Evolutionary conservation across 352 stramenopile genomes (phyloP).

Genomic region (Phytophthora megakarya): DNA sequence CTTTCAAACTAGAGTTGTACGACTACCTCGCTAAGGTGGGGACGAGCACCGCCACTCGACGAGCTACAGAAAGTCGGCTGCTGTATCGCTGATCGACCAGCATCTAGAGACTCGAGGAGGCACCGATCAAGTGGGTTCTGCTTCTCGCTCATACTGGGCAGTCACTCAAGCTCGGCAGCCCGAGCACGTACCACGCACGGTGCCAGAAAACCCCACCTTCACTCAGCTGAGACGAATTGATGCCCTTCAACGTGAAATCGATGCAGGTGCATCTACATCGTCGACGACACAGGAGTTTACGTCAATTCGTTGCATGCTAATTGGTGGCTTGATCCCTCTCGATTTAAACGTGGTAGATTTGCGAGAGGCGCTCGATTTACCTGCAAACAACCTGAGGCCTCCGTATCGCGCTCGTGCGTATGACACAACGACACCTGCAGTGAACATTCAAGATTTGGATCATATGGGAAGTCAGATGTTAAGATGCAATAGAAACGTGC

Average conservation of each 20-base stretch:
- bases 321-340: too few species aligned
- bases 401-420: too few species aligned
- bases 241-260: background rate
- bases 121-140: background rate
- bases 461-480: too few species aligned
- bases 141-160: conserved; percentile 2
- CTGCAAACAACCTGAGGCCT: too few species aligned
- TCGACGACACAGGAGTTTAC: too few species aligned
- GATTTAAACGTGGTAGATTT: too few species aligned
- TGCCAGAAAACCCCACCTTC: background rate
- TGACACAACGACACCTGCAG: too few species aligned
- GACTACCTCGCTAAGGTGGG: background rate
- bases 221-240: background rate
- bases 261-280: too few species aligned
- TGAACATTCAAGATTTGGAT: too few species aligned
- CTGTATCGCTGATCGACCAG: background rate
- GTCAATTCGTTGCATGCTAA: too few species aligned
- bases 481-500: too few species aligned
- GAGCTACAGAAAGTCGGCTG: background rate
- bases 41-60: background rate
- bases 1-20: conserved; percentile 4
- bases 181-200: background rate
- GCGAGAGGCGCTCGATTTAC: too few species aligned
- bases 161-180: conserved; percentile 1
- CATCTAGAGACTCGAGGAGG: background rate